Evolutionary conservation across 495 filamentous ascomycete species (phyloP), one percentile per base, ranked within the genome.

Genomic region (Glarea lozoyensis): DNA sequence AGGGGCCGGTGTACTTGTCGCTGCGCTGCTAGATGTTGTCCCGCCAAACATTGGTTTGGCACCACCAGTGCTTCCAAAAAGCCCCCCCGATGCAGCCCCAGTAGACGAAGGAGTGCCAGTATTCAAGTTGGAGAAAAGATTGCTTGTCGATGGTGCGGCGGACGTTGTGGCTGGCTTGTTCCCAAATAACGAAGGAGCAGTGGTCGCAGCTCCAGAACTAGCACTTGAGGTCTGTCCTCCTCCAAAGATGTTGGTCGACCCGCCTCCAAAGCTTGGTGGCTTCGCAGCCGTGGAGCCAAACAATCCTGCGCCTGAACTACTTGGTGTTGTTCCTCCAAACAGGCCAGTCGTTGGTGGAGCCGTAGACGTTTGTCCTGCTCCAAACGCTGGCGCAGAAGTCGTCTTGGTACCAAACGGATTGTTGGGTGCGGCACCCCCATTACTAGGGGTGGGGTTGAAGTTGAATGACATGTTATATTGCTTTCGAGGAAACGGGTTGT

Each of bases 311-410:
- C n/a, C n/a, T 29, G 41, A 15, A 35, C 16, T 43, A 25, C 17
- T 46, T 21, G 39, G 20, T 34, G 47, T 16, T 21, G 19, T 45
- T 39, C 44, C 19, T 1, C 59, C 55, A 50, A 66, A 68, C 3
- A 63, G n/a, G n/a, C 25, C 25, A 29, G 7, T n/a, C 17, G n/a
- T 35, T 11, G 17, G 29, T 35, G n/a, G n/a, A n/a, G n/a, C n/a
- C 27, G 20, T n/a, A 27, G 13, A 21, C 41, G 23, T 40, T 49
- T 49, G 27, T 25, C n/a, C n/a, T n/a, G n/a, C n/a, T n/a, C n/a
- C n/a, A n/a, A n/a, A n/a, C n/a, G n/a, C n/a, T n/a, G n/a, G n/a
- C n/a, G n/a, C n/a, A n/a, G n/a, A n/a, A n/a, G n/a, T n/a, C n/a
- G n/a, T n/a, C n/a, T n/a, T n/a, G n/a, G n/a, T n/a, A n/a, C n/a